These are phyloP conservation scores for Aureobasidium namibiae DNA, from an alignment of 2,329 filamentous ascomycete species.

Conservation along the genomic window DNA sequence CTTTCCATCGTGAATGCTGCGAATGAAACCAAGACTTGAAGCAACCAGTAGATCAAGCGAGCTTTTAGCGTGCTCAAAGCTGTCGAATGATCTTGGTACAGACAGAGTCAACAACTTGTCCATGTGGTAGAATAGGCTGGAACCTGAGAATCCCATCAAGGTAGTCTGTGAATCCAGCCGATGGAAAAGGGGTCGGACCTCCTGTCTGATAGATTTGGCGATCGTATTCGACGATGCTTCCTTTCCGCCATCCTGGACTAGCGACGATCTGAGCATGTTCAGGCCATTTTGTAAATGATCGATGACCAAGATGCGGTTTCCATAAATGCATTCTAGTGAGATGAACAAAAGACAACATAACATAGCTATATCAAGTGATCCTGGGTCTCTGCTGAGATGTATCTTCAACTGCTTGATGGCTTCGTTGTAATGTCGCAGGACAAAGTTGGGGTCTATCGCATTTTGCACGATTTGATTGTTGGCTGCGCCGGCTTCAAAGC, in stretches of 20 bases:
- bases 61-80: background rate
- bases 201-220: background rate
- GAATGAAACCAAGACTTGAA: background rate
- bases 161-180: slow-evolving; percentile 3
- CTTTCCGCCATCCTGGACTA: background rate
- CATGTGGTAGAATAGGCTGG: background rate
- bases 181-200: background rate
- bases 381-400: slow-evolving; percentile 18
- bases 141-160: background rate
- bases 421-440: slow-evolving; percentile 24
- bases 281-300: slow-evolving; percentile 27
- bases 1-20: background rate
- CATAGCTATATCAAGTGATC: slow-evolving; percentile 22
- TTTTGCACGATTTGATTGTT: background rate
- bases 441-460: background rate
- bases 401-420: slow-evolving; percentile 23
- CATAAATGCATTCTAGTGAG: slow-evolving; percentile 27
- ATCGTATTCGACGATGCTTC: background rate
- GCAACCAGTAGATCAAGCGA: background rate
- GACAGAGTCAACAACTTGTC: background rate
- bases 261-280: slow-evolving; percentile 14
- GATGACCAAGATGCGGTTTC: slow-evolving; percentile 24
- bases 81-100: background rate
- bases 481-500: slow-evolving; percentile 10
- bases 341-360: slow-evolving; percentile 25